phyloP scores from a whole-genome alignment of 1,139 yeast species.

The Candida sp. region DNA sequence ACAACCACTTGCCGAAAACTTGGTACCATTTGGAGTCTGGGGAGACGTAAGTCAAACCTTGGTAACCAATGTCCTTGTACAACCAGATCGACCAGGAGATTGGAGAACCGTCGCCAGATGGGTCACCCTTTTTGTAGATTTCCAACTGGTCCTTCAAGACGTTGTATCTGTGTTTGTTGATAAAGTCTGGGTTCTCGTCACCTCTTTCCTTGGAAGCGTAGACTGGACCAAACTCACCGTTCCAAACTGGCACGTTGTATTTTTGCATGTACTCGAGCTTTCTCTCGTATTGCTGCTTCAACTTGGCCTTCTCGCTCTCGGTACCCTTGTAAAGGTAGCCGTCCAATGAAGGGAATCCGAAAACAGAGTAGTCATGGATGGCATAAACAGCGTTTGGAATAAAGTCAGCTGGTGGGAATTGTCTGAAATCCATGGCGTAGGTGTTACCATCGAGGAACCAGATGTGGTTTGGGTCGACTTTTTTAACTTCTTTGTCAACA shows the following conservation, averaged over 20 bases:
- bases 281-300: constrained; percentile 37
- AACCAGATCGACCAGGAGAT: constrained; percentile 55
- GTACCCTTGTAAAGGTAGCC: constrained; percentile 34
- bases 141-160: constrained; percentile 46
- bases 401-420: constrained; percentile 35
- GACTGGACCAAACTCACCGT: constrained; percentile 56
- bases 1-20: constrained; percentile 41
- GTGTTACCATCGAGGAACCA: constrained; percentile 51
- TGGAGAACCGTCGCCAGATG: constrained; percentile 45
- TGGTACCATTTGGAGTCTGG: constrained; percentile 45
- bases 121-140: constrained; percentile 45
- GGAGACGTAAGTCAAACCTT: constrained; percentile 47
- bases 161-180: constrained; percentile 39
- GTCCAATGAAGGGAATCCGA: constrained; percentile 43
- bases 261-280: constrained; percentile 44
- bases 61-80: constrained; percentile 54
- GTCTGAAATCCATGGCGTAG: constrained; percentile 50
- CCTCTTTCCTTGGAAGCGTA: constrained; percentile 46
- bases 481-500: constrained; percentile 36
- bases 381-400: constrained; percentile 47
- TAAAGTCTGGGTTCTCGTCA: constrained; percentile 34
- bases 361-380: constrained; percentile 47
- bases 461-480: constrained; percentile 47
- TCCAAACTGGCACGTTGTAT: constrained; percentile 51
- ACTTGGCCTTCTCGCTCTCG: constrained; percentile 30